Evolutionary conservation across 2,329 filamentous ascomycete genomes (phyloP).

Genomic region (Dactylellina leptospora): DNA sequence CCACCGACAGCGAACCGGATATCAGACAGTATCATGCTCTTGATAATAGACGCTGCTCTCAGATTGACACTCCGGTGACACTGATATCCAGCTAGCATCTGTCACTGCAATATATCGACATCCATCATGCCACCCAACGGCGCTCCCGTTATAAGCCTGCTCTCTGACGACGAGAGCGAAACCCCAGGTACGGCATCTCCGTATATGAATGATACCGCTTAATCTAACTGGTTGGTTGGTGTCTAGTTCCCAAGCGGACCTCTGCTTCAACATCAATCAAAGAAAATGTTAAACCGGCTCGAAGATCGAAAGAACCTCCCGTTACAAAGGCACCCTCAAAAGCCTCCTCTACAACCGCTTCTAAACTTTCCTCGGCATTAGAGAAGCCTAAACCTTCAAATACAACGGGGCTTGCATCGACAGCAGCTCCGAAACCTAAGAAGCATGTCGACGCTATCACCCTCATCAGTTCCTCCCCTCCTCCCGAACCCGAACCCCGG

Average conservation of each 20-base stretch:
- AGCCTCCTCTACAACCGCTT: background rate
- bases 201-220: background rate
- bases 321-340: background rate
- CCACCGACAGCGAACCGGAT: no score
- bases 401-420: background rate
- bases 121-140: constrained; percentile 10
- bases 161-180: constrained; percentile 24
- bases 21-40: constrained; percentile 16
- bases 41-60: background rate
- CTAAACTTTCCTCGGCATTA: background rate
- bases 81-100: background rate
- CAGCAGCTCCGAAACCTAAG: constrained; percentile 1
- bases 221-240: background rate
- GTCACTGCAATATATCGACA: background rate
- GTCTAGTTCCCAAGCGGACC: constrained; percentile 20
- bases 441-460: constrained; percentile 27
- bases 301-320: constrained; percentile 6
- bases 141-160: constrained; percentile 28
- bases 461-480: constrained; percentile 34
- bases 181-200: constrained; percentile 9
- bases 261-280: constrained; percentile 3
- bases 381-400: background rate
- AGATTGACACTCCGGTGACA: constrained; percentile 1
- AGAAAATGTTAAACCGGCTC: constrained; percentile 19
- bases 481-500: background rate